Evolutionary conservation across 2,329 filamentous ascomycete species (phyloP).

Genomic region (Pseudopithomyces maydicus): DNA sequence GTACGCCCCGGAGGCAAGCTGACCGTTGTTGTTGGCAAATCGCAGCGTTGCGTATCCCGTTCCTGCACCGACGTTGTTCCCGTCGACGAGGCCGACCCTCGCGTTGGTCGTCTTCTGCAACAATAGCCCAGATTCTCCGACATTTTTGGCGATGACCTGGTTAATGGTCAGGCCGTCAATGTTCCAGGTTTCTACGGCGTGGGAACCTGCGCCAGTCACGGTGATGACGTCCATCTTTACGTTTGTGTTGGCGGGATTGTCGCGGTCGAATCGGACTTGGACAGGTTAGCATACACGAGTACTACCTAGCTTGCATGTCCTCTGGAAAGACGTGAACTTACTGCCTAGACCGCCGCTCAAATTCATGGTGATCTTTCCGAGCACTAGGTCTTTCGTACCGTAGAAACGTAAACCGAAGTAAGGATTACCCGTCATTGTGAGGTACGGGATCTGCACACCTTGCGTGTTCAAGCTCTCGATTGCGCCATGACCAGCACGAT

Average conservation of each 20-base stretch:
- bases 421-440: constrained; percentile 62
- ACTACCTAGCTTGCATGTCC: background rate
- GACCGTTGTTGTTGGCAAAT: constrained; percentile 63
- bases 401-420: constrained; percentile 64
- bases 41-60: constrained; percentile 63
- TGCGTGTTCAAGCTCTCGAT: constrained; percentile 58
- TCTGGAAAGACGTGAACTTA: background rate
- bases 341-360: constrained; percentile 59
- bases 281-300: background rate
- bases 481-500: constrained; percentile 54
- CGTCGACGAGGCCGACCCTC: constrained; percentile 60
- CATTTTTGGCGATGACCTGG: constrained; percentile 58
- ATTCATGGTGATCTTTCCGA: constrained; percentile 62
- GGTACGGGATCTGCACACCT: constrained; percentile 60
- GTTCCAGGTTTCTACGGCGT: constrained; percentile 65
- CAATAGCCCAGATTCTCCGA: constrained; percentile 63
- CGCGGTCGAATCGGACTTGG: constrained; percentile 61
- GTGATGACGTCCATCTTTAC: constrained; percentile 60
- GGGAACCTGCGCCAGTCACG: constrained; percentile 59
- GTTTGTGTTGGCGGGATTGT: constrained; percentile 57
- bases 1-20: constrained; percentile 55
- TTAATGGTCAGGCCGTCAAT: constrained; percentile 60
- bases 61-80: constrained; percentile 58
- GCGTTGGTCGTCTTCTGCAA: constrained; percentile 61
- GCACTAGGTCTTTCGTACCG: constrained; percentile 54